Percentiles rank a stretch among this genome's conserved stretches.
phyloP scores from a whole-genome alignment of 2,329 filamentous ascomycete genomes.

The Seiridium cupressi region DNA sequence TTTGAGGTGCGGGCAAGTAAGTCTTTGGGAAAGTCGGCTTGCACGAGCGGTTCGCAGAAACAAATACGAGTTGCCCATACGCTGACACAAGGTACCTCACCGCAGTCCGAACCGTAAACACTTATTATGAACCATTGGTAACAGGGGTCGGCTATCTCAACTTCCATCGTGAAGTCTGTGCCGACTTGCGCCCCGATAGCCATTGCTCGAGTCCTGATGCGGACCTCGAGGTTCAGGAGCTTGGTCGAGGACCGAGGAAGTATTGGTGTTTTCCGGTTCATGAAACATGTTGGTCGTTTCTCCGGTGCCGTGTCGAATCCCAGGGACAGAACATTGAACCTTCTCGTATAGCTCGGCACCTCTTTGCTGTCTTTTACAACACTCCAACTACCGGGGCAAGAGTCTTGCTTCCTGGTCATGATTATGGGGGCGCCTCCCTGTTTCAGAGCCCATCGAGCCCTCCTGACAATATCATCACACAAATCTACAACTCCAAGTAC shows the following conservation, averaged over 20 bases:
- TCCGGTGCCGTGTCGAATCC: constrained; percentile 13
- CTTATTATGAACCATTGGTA: constrained; percentile 11
- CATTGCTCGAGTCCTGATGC: constrained; percentile 4
- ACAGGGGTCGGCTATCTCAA: constrained; percentile 18
- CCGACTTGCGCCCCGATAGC: constrained; percentile 3
- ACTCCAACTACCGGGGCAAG: constrained; percentile 10
- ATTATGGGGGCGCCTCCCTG: constrained; percentile 12
- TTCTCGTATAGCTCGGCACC: constrained; percentile 13
- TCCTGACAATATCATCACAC: constrained; percentile 1
- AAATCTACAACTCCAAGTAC: constrained; percentile 10
- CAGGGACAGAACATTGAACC: neutral
- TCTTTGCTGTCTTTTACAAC: constrained; percentile 17
- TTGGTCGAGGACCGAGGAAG: neutral
- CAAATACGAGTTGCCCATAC: too few relatives aligned
- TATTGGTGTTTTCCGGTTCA: constrained; percentile 19
- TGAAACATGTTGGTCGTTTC: constrained; percentile 19
- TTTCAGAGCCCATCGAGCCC: constrained; percentile 8
- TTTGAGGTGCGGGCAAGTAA: constrained; percentile 17
- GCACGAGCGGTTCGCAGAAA: neutral
- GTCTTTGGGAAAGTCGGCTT: neutral
- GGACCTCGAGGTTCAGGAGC: constrained; percentile 6
- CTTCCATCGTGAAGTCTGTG: constrained; percentile 10
- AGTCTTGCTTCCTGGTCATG: constrained; percentile 12
- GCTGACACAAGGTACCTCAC: neutral
- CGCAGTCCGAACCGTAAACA: constrained; percentile 5